Evolutionary conservation across 2,329 filamentous ascomycete genomes (phyloP).

Genomic region (Colletotrichum sp.): DNA sequence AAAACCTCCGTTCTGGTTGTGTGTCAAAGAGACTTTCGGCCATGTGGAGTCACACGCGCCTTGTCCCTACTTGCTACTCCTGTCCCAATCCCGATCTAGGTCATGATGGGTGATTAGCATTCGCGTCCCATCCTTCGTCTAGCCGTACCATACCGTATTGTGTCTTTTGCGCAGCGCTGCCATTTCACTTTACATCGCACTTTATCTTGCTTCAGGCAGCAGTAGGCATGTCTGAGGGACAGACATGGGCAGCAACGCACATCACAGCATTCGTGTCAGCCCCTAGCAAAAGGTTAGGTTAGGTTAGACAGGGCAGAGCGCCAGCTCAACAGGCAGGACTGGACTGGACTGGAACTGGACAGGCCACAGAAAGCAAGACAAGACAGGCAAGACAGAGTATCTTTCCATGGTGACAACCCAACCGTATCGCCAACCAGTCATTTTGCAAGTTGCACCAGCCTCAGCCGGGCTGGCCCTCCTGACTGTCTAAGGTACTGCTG

Average conservation of each 20-base stretch:
- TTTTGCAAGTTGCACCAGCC: not conserved
- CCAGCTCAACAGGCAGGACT: not conserved
- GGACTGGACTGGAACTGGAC: not conserved
- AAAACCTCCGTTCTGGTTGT: slow-evolving; percentile 14
- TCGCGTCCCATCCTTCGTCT: not conserved
- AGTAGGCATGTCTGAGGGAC: not conserved
- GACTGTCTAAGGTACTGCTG: not conserved
- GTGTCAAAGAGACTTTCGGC: slow-evolving; percentile 20
- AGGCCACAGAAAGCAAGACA: not conserved
- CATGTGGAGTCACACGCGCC: slow-evolving; percentile 14
- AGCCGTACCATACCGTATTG: not conserved
- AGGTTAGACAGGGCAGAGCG: not conserved
- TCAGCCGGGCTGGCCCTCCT: not conserved
- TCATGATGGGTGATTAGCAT: slow-evolving; percentile 2
- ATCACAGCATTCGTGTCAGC: not conserved
- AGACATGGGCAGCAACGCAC: not conserved
- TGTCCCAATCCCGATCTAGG: slow-evolving; percentile 15
- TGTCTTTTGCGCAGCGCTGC: not conserved
- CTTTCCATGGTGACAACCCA: not conserved
- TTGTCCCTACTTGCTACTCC: not conserved
- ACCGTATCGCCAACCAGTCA: not conserved
- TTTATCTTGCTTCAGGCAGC: not conserved
- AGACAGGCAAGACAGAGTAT: not conserved
- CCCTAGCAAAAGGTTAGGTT: not conserved
- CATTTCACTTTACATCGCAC: not conserved